Percentiles rank a stretch among this genome's conserved stretches.
Evolutionary conservation across 208 protist genomes (phyloP).

Genomic region (Kentomonas sorsogonicus): DNA sequence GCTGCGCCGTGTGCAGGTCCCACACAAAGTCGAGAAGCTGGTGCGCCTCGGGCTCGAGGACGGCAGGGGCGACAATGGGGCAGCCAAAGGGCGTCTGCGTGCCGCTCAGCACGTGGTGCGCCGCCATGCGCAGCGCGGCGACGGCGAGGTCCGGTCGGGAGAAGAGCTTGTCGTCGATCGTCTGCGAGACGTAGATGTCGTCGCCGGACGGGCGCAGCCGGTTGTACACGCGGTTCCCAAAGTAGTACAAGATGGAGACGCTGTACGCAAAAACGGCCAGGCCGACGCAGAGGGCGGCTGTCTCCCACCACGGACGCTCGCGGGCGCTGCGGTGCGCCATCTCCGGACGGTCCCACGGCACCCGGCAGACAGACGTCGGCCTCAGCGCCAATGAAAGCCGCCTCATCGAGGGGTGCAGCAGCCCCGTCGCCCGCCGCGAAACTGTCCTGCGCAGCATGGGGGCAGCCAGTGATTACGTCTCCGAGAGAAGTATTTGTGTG

Average conservation of each 20-base stretch:
- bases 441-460: too few relatives aligned
- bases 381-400: too few relatives aligned
- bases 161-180: constrained; percentile 70
- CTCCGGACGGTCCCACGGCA: constrained; percentile 66
- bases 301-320: constrained; percentile 85
- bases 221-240: constrained; percentile 67
- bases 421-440: too few relatives aligned
- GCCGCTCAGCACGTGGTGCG: constrained; percentile 68
- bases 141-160: constrained; percentile 74
- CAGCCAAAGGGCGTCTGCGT: constrained; percentile 71
- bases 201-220: constrained; percentile 64
- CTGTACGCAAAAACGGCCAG: constrained; percentile 71
- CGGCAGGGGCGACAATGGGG: constrained; percentile 70
- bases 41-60: constrained; percentile 52
- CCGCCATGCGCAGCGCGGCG: constrained; percentile 65
- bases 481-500: too few relatives aligned
- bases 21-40: constrained; percentile 63
- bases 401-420: too few relatives aligned
- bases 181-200: constrained; percentile 40
- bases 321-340: constrained; percentile 63
- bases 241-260: constrained; percentile 45
- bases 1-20: constrained; percentile 54
- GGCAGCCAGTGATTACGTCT: too few relatives aligned
- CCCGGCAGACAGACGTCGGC: constrained; percentile 12
- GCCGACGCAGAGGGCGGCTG: constrained; percentile 52